Conservation (phyloP, 306 rosid genomes). For the Oemleria cerasiformis region DNA sequence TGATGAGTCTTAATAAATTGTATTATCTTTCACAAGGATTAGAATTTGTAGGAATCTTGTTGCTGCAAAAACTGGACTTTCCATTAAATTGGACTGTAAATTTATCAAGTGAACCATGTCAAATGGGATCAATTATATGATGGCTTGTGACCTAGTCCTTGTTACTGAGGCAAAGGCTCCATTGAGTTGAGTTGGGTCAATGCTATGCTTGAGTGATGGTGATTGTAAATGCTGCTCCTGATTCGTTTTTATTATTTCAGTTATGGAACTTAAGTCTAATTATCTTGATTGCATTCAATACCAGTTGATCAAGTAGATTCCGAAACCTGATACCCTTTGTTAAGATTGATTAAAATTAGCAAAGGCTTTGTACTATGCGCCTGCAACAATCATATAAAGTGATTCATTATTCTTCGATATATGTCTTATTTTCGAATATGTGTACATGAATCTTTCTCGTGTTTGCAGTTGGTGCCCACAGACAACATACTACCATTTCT, state of each 20-base stretch:
- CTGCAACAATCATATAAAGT: background rate
- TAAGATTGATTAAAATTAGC: background rate
- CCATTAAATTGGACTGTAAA: constrained; percentile 4
- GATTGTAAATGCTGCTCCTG: constrained; percentile 1
- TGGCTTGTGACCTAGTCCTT: constrained; percentile 8
- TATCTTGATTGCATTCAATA: background rate
- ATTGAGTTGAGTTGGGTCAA: background rate
- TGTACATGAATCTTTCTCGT: background rate
- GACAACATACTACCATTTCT: background rate
- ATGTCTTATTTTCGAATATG: background rate
- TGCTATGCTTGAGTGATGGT: background rate
- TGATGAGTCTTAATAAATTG: constrained; percentile 4
- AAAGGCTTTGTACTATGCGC: background rate
- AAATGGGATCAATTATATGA: background rate
- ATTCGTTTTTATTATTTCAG: constrained; percentile 4
- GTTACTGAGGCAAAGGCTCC: constrained; percentile 4
- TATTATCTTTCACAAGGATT: background rate
- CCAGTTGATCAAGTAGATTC: background rate
- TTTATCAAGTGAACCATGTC: constrained; percentile 12
- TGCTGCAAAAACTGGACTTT: background rate
- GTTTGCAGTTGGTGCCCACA: background rate
- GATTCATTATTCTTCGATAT: background rate
- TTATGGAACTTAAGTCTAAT: background rate
- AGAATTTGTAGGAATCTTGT: background rate
- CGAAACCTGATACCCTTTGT: background rate